phyloP scores from a whole-genome alignment of 139 green algal genomes.

The Dunaliella sp. region DNA sequence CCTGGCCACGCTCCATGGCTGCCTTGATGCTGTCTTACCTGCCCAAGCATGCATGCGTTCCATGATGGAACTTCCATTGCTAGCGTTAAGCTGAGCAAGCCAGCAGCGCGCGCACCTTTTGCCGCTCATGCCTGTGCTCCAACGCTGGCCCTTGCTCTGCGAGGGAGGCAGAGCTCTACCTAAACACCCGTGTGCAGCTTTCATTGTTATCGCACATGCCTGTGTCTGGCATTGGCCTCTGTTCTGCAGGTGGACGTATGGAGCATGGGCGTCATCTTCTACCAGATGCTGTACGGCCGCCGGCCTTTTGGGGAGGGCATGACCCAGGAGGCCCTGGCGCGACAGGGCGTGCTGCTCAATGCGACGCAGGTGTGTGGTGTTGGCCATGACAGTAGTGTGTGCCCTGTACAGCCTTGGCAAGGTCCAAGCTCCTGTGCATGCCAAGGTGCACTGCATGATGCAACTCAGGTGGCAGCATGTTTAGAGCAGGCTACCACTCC shows the following conservation, averaged over 20 bases:
- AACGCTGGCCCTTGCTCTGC: too few species aligned
- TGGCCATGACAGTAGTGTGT: not conserved
- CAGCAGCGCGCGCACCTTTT: too few species aligned
- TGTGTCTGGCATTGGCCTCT: too few species aligned
- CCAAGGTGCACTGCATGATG: not conserved
- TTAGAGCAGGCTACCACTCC: not conserved
- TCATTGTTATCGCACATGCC: too few species aligned
- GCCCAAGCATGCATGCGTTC: too few species aligned
- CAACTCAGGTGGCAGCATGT: not conserved
- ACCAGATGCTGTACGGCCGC: conserved; percentile 90
- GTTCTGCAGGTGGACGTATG: conserved; percentile 87
- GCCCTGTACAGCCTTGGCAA: not conserved
- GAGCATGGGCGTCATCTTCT: conserved; percentile 89
- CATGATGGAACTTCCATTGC: too few species aligned
- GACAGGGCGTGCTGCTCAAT: conserved; percentile 73
- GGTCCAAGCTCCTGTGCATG: not conserved
- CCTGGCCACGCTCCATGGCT: too few species aligned
- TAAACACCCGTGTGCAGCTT: too few species aligned
- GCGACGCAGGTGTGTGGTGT: conserved; percentile 46
- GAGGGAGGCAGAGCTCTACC: too few species aligned
- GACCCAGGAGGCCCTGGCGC: conserved; percentile 84
- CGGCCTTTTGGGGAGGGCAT: conserved; percentile 77
- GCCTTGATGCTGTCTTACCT: too few species aligned
- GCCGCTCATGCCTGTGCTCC: not conserved
- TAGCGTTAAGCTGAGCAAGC: too few species aligned